Evolutionary conservation across 1,139 yeast species (phyloP), one percentile per base, ranked within the genome.

Genomic region (Nakaseomyces kungkrabaensis): DNA sequence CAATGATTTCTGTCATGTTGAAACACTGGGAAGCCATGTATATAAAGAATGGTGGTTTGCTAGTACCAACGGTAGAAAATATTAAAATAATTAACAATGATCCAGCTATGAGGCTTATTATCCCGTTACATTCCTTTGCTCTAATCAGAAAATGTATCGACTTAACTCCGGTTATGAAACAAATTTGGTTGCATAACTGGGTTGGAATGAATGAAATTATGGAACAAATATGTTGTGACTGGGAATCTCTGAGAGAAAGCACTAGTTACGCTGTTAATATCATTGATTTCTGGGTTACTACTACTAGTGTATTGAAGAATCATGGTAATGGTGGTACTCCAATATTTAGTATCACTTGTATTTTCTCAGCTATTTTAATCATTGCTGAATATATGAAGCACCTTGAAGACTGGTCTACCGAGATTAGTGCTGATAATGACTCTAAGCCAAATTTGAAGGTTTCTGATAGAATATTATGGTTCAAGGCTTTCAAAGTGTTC

Each of bases 301-400:
- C 81, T 47, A 81, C 82, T 31, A 76, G 81, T 11, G 77, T 79
- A 47, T 76, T 75, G 31, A 77, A 78, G 50, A 84, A 81, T 61
- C 79, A 82, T 2, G 79, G 78, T 52, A 78, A 79, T 61, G 79
- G 84, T 0, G 78, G 85, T 0, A 72, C 82, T 46, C 92, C 92
- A 3, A 84, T 83, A 17, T 82, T 82, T 62, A 82, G 84, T 59
- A 76, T 82, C 42, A 80, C 86, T 0, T 81, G 86, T 61, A 73
- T 82, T 29, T 81, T 82, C 60, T 76, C 82, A 1, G 72, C 88
- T 2, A 68, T 80, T 4, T 65, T 83, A 50, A 68, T 82, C 43
- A 71, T 83, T 50, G 79, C 87, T 3, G 85, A 81, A 52, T 82
- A 80, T 58, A 66, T 83, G 53, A 72, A 73, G 51, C 68, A 72